Conservation (phyloP, 179 eudicot species). For the Amaranthus tricolor region DNA sequence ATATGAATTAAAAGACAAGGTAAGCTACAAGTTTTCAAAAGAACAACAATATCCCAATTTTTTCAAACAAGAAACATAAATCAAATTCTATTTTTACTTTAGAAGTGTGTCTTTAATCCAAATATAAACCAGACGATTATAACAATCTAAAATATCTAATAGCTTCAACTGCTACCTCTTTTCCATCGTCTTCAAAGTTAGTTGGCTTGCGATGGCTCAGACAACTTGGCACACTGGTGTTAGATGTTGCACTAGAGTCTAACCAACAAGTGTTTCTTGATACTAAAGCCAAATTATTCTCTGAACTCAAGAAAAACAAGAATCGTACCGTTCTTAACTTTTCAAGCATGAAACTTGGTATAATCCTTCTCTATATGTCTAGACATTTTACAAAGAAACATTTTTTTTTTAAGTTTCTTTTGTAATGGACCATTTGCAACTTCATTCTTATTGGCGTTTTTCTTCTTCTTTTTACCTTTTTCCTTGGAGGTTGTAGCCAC, state of each 20-base stretch:
- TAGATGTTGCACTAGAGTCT: neutral
- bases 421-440: neutral
- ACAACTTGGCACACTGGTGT: neutral
- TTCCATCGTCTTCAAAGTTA: neutral
- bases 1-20: neutral
- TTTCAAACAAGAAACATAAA: neutral
- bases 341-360: neutral
- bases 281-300: neutral
- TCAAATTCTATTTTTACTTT: too few species aligned
- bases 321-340: neutral
- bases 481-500: neutral
- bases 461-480: neutral
- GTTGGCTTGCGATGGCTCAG: slow-evolving; percentile 1
- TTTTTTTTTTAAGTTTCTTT: neutral
- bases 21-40: neutral
- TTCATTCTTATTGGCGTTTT: neutral
- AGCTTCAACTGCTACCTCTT: neutral
- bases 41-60: neutral
- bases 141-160: neutral
- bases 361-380: neutral
- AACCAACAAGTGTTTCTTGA: neutral
- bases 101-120: neutral
- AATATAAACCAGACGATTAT: neutral
- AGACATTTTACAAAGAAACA: neutral
- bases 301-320: neutral